Percentiles rank a stretch among this genome's conserved stretches.
Conservation (phyloP, 257 asterid species). For the Galeopsis tetrahit region DNA sequence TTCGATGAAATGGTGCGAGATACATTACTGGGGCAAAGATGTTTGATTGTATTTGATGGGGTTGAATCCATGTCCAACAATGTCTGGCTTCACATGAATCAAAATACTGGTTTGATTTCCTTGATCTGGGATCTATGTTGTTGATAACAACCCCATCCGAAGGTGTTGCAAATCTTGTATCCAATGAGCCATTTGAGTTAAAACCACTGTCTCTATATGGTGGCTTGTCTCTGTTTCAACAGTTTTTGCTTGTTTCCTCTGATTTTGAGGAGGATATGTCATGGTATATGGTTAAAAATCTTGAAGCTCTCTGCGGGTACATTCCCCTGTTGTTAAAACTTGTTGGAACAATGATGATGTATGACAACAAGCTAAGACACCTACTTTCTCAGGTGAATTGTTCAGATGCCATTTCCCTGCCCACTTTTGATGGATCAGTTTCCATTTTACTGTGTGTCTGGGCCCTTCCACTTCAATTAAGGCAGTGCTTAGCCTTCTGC, state of each 20-base stretch:
- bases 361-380: background rate
- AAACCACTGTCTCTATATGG: background rate
- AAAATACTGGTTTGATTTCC: conserved; percentile 9
- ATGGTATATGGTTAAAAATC: background rate
- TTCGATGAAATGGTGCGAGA: conserved; percentile 35
- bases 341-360: conserved; percentile 14
- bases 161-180: background rate
- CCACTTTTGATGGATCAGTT: conserved; percentile 1
- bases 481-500: conserved; percentile 26
- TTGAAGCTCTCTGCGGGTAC: conserved; percentile 6
- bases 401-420: background rate
- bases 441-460: conserved; percentile 18
- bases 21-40: background rate
- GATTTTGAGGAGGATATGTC: background rate
- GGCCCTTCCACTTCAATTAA: conserved; percentile 24
- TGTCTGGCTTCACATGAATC: conserved; percentile 19
- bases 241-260: too few relatives aligned
- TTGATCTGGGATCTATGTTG: conserved; percentile 25
- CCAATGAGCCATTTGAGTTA: background rate
- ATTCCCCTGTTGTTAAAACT: conserved; percentile 17
- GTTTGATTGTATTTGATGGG: conserved; percentile 6
- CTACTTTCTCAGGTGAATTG: background rate
- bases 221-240: background rate
- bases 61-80: background rate
- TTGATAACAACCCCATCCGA: conserved; percentile 8